Percentiles rank a stretch among this genome's conserved stretches.
phyloP scores from a whole-genome alignment of 306 rosid species.

The Neltuma alba region DNA sequence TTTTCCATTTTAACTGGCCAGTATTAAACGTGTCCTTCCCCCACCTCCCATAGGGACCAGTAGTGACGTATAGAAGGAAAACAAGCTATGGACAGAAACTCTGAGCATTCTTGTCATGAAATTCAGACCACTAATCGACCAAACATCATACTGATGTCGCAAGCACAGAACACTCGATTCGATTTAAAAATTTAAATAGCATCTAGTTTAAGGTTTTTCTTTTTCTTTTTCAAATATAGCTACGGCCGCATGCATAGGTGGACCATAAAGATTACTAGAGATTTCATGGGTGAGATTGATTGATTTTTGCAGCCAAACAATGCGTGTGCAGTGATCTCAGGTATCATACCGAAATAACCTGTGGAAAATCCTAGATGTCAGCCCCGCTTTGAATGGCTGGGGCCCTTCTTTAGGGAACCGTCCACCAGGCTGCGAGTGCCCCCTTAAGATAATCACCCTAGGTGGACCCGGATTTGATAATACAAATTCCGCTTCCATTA shows the following conservation, averaged over 20 bases:
- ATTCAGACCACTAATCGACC: constrained; percentile 22
- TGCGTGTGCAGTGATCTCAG: too few species aligned
- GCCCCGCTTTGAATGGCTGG: too few species aligned
- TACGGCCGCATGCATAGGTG: background rate
- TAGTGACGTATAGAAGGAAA: background rate
- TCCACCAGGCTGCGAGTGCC: too few species aligned
- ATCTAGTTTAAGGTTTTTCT: too few species aligned
- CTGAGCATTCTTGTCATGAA: constrained; percentile 10
- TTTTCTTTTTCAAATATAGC: background rate
- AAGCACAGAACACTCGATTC: constrained; percentile 13
- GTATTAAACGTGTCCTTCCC: constrained; percentile 2
- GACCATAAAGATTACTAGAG: background rate
- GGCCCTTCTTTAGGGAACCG: too few species aligned
- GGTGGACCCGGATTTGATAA: too few species aligned
- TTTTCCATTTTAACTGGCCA: background rate
- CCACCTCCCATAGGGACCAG: background rate
- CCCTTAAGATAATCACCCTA: too few species aligned
- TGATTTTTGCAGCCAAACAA: too few species aligned
- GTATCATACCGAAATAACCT: too few species aligned
- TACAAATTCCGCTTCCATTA: too few species aligned
- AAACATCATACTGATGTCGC: constrained; percentile 17
- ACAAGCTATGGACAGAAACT: background rate
- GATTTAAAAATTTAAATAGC: background rate
- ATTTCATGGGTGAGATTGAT: constrained; percentile 6
- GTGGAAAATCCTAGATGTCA: too few species aligned